Conservation (phyloP, 306 rosid genomes). For the Prunus padus region DNA sequence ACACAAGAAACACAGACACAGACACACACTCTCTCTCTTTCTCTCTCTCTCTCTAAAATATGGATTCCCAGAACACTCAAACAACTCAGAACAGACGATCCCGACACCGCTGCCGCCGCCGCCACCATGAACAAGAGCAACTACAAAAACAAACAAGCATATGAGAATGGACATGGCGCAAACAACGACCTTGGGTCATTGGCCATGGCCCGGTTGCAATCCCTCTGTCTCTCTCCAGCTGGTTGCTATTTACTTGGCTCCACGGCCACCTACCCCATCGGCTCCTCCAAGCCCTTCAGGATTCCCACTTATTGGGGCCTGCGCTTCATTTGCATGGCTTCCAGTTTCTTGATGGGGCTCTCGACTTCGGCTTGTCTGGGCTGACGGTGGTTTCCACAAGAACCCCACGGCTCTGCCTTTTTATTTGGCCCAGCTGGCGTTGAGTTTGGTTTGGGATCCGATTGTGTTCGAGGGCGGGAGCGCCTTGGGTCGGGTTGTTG, state of each 20-base stretch:
- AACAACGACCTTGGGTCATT: slow-evolving; percentile 71
- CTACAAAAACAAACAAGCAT: slow-evolving; percentile 14
- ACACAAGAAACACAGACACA: not conserved
- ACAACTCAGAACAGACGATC: slow-evolving; percentile 38
- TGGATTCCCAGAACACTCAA: slow-evolving; percentile 47
- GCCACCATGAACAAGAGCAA: not conserved
- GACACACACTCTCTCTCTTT: too few species aligned
- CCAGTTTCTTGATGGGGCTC: slow-evolving; percentile 54
- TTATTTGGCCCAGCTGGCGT: slow-evolving; percentile 44
- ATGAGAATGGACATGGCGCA: slow-evolving; percentile 49
- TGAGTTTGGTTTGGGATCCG: slow-evolving; percentile 55
- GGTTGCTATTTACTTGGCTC: slow-evolving; percentile 33
- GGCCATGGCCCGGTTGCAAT: slow-evolving; percentile 38
- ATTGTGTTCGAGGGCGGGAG: slow-evolving; percentile 51
- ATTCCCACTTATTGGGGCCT: slow-evolving; percentile 54
- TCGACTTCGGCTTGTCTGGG: slow-evolving; percentile 88
- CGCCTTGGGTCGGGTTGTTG: slow-evolving; percentile 35
- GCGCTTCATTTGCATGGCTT: slow-evolving; percentile 40
- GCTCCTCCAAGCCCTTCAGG: slow-evolving; percentile 53
- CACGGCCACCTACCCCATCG: not conserved
- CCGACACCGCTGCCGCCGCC: not conserved
- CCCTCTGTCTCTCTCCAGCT: slow-evolving; percentile 55
- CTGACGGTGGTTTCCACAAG: slow-evolving; percentile 65
- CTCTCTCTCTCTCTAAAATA: slow-evolving; percentile 32
- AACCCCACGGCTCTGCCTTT: slow-evolving; percentile 38